Base-by-base conservation (phyloP, 1,139 yeast genomes). In the Debaryomyces robertsiae region DNA sequence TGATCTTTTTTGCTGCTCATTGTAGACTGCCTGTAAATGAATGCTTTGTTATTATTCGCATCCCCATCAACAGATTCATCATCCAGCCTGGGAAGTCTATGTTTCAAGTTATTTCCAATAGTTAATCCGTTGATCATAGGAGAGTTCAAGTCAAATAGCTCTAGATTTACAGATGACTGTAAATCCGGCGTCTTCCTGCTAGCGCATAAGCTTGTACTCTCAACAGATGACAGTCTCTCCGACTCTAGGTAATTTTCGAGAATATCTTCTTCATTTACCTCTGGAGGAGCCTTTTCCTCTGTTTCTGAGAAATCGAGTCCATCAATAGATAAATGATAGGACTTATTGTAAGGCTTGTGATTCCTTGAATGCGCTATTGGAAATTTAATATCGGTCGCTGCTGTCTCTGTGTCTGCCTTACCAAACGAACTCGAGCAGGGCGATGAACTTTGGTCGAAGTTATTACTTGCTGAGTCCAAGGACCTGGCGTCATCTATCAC, bases 91-190 rank as follows among this genome's bases (percentile, higher is more conserved):
- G 43, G 40, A 14, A 39, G 30, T 29, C 67, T 47, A 36, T 60
- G 65, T 10, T 60, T 45, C 22, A 60, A 42, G 43, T 58, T 61
- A 13, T 55, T 53, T 0, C 74, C 74, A 14, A 68, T 50, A 1
- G 70, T 69, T 15, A 69, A 49, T 0, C 75, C 74, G 45, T 65
- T 68, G 10, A 69, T 63, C 7, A 69, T 46, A 1, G 74, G 75
- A 23, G 72, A 65, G 38, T 53, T 58, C 7, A 63, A 46, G 34
- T 66, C 73, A 44, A 50, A 65, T 3, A 64, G 44, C 17, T 60
- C 61, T 27, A 61, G 48, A 27, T 53, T 44, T 15, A 48, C 55
- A 9, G 45, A 40, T 2, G 40, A 28, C 4, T 45, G 29, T 10
- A 44, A 46, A 10, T 43, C 52, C 40, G 16, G 51, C 44, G 40